phyloP scores from a whole-genome alignment of 345 rosid genomes.

The Anastatica hierochuntica region DNA sequence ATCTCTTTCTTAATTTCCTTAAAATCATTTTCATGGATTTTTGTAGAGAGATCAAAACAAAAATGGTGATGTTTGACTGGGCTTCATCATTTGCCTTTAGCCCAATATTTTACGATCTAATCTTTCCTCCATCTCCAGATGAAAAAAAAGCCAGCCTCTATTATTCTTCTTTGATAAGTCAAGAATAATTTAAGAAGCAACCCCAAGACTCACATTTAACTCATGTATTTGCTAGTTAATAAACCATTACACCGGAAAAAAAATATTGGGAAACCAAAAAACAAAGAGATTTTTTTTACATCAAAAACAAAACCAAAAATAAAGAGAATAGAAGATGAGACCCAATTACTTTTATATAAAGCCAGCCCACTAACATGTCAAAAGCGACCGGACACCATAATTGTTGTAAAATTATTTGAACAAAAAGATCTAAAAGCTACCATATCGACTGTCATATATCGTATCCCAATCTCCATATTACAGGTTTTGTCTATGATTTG shows the following conservation, averaged over 20 bases:
- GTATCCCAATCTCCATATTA: neutral
- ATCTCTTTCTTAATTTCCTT: too few relatives aligned
- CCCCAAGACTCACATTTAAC: neutral
- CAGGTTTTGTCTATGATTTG: neutral
- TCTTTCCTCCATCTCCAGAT: neutral
- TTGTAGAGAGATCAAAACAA: neutral
- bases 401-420: neutral
- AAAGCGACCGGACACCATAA: neutral
- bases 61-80: neutral
- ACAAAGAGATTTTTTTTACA: too few relatives aligned
- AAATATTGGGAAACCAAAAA: too few relatives aligned
- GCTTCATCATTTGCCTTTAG: neutral
- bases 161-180: neutral
- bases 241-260: too few relatives aligned
- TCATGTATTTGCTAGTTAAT: neutral
- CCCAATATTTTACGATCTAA: neutral
- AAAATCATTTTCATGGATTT: too few relatives aligned
- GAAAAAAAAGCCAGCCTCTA: too few relatives aligned
- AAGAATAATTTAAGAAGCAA: neutral
- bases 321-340: neutral
- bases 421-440: neutral
- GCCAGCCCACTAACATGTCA: constrained; percentile 9
- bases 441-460: too few relatives aligned
- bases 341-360: neutral
- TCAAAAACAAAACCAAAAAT: too few relatives aligned